Evolutionary conservation across 805 yeast genomes (phyloP).

Genomic region (Danielia reshetovae): DNA sequence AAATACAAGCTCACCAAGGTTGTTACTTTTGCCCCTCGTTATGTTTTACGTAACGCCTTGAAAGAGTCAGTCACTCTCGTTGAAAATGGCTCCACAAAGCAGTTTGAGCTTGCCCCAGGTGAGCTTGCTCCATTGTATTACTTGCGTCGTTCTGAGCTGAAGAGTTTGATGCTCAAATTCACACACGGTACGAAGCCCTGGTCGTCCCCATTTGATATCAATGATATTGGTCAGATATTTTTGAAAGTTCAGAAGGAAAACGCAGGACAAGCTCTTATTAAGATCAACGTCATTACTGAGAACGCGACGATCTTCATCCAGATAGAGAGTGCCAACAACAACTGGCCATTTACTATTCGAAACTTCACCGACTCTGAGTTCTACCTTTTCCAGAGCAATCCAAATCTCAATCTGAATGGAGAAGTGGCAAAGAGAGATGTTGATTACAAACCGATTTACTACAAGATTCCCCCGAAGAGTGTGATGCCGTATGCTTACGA

Average conservation of each 20-base stretch:
- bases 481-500: conserved; percentile 99
- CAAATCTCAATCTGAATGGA: conserved; percentile 62
- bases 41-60: conserved; percentile 62
- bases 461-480: conserved; percentile 80
- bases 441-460: conserved; percentile 72
- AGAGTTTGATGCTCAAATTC: conserved; percentile 60
- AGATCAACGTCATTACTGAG: conserved; percentile 73
- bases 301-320: conserved; percentile 77
- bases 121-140: conserved; percentile 58
- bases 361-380: conserved; percentile 89
- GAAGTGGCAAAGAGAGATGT: conserved; percentile 45
- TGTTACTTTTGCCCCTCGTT: conserved; percentile 79
- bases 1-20: conserved; percentile 73
- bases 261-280: conserved; percentile 65
- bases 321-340: conserved; percentile 63
- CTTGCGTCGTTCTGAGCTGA: conserved; percentile 51
- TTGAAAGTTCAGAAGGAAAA: conserved; percentile 63
- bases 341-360: conserved; percentile 92
- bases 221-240: conserved; percentile 78
- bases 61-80: conserved; percentile 54
- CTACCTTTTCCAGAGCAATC: conserved; percentile 81
- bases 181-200: conserved; percentile 56
- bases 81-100: conserved; percentile 62
- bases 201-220: conserved; percentile 85
- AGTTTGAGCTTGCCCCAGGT: conserved; percentile 43